phyloP scores from a whole-genome alignment of 2,329 filamentous ascomycete species.

The Paradendryphiella salina region DNA sequence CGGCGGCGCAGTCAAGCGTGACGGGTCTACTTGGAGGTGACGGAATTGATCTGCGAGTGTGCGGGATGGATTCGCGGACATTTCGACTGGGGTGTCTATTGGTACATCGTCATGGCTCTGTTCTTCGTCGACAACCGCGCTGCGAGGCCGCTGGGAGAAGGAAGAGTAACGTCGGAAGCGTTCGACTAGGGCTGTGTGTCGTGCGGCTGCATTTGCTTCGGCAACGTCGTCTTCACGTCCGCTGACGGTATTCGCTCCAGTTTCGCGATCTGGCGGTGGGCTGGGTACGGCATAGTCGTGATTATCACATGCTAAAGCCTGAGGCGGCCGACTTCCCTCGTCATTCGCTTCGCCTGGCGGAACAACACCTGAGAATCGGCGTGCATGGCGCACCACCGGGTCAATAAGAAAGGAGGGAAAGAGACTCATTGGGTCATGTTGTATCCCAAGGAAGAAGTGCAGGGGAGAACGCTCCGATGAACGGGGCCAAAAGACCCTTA shows the following conservation, averaged over 20 bases:
- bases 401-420: constrained; percentile 48
- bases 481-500: background rate
- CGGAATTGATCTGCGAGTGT: constrained; percentile 35
- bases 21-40: constrained; percentile 29
- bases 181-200: constrained; percentile 18
- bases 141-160: constrained; percentile 27
- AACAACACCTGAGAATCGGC: constrained; percentile 42
- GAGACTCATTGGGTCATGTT: constrained; percentile 44
- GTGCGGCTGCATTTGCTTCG: constrained; percentile 10
- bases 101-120: constrained; percentile 28
- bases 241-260: constrained; percentile 10
- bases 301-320: constrained; percentile 37
- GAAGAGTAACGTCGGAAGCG: constrained; percentile 28
- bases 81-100: constrained; percentile 33
- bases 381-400: constrained; percentile 47
- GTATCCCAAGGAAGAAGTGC: background rate
- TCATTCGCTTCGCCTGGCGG: constrained; percentile 22
- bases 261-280: constrained; percentile 12
- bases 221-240: constrained; percentile 9
- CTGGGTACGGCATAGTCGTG: constrained; percentile 9
- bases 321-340: constrained; percentile 12
- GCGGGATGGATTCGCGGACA: constrained; percentile 40
- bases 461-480: background rate
- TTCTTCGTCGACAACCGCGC: constrained; percentile 32
- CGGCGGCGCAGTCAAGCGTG: constrained; percentile 31